phyloP scores from a whole-genome alignment of 2,329 filamentous ascomycete genomes.

The Pseudopithomyces chartarum region DNA sequence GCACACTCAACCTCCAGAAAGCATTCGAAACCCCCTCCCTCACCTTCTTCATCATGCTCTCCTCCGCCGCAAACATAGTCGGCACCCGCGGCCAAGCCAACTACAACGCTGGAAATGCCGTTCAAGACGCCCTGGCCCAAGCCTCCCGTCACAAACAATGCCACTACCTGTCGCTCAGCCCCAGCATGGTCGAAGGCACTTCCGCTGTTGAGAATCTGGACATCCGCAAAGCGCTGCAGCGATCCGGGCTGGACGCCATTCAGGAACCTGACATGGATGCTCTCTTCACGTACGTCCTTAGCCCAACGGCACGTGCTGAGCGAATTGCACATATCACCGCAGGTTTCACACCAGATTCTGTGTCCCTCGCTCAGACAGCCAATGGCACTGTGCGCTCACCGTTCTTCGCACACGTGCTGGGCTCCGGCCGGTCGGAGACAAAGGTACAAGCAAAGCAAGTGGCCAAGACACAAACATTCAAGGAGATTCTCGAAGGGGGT shows the following conservation, averaged over 20 bases:
- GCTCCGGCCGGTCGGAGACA: background rate
- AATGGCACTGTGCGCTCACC: background rate
- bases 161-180: background rate
- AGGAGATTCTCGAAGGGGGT: background rate
- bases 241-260: background rate
- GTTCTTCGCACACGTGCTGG: background rate
- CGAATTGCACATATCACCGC: background rate
- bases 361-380: background rate
- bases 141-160: background rate
- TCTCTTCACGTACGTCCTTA: background rate
- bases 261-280: background rate
- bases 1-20: constrained; percentile 36
- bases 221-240: background rate
- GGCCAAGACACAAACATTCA: background rate
- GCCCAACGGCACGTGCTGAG: background rate
- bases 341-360: background rate
- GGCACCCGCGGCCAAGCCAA: constrained; percentile 27
- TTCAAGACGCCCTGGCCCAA: constrained; percentile 28
- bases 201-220: background rate
- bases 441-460: background rate
- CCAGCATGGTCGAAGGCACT: constrained; percentile 1
- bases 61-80: constrained; percentile 24
- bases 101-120: constrained; percentile 32
- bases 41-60: constrained; percentile 33
- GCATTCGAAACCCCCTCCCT: constrained; percentile 5